Conservation (phyloP, 148 eudicot genomes). For the Dysphania ambrosioides region DNA sequence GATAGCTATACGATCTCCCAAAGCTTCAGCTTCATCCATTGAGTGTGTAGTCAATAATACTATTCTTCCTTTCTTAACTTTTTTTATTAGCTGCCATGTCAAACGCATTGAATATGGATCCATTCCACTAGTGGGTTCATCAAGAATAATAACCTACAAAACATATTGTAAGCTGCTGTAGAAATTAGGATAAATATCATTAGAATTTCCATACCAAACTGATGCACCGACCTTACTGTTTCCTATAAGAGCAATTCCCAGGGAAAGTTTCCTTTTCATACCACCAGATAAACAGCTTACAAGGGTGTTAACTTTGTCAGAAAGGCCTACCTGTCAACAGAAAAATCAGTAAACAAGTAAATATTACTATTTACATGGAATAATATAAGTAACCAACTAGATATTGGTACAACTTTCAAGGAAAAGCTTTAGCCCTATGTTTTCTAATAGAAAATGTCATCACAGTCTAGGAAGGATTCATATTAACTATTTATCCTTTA, state of each 20-base stretch:
- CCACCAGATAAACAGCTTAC: constrained; percentile 97
- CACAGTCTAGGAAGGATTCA: background rate
- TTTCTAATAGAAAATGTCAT: background rate
- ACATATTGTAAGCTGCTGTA: constrained; percentile 16
- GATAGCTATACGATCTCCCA: constrained; percentile 99
- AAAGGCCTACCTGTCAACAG: constrained; percentile 77
- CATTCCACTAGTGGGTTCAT: constrained; percentile 99
- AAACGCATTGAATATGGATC: constrained; percentile 99
- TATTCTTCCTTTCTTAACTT: constrained; percentile 85
- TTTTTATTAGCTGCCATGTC: constrained; percentile 95
- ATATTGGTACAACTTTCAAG: background rate
- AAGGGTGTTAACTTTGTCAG: constrained; percentile 73
- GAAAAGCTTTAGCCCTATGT: background rate
- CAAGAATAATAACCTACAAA: constrained; percentile 79
- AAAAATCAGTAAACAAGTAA: constrained; percentile 3
- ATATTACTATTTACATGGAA: background rate
- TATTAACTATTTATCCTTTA: no score
- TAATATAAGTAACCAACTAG: background rate
- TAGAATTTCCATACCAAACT: constrained; percentile 14
- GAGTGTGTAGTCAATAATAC: constrained; percentile 93
- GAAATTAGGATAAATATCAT: constrained; percentile 6
- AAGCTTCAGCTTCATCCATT: constrained; percentile 98
- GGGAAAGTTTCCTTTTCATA: constrained; percentile 94
- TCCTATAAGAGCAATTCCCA: constrained; percentile 90
- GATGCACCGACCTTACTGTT: constrained; percentile 74